Evolutionary conservation across 2,329 filamentous ascomycete genomes (phyloP).

Genomic region (Colletotrichum tamarilloi): DNA sequence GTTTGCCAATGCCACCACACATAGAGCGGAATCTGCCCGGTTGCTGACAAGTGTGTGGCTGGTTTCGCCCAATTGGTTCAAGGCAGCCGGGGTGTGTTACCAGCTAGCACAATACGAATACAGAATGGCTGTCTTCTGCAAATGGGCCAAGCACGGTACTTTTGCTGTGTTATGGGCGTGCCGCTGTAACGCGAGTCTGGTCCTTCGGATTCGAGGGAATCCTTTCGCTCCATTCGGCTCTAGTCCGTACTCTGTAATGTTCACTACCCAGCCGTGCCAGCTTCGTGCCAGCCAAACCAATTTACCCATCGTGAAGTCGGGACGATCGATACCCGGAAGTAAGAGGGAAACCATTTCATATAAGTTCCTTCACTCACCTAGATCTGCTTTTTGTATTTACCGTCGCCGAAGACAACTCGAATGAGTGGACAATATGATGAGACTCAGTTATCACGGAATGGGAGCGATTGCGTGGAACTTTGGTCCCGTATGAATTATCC

Average conservation of each 20-base stretch:
- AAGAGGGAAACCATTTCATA: background rate
- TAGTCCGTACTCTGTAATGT: background rate
- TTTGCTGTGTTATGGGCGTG: background rate
- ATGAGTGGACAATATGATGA: background rate
- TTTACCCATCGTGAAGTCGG: background rate
- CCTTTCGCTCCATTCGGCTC: background rate
- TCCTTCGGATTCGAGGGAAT: background rate
- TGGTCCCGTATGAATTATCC: background rate
- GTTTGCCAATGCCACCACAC: background rate
- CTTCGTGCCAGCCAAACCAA: too few relatives aligned
- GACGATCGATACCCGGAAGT: background rate
- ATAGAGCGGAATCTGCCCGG: background rate
- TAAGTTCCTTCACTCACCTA: background rate
- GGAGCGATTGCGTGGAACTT: background rate
- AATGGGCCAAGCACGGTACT: background rate
- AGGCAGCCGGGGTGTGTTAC: background rate
- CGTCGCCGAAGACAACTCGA: background rate
- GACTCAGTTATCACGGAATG: background rate
- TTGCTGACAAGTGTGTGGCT: background rate
- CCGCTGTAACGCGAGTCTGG: background rate
- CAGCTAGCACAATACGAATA: background rate
- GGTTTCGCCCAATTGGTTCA: background rate
- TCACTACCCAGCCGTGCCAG: background rate
- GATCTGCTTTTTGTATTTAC: background rate
- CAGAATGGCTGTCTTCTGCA: too few relatives aligned